Evolutionary conservation across 768 basidiomycete genomes (phyloP).

Genomic region (Russula dissimulans): DNA sequence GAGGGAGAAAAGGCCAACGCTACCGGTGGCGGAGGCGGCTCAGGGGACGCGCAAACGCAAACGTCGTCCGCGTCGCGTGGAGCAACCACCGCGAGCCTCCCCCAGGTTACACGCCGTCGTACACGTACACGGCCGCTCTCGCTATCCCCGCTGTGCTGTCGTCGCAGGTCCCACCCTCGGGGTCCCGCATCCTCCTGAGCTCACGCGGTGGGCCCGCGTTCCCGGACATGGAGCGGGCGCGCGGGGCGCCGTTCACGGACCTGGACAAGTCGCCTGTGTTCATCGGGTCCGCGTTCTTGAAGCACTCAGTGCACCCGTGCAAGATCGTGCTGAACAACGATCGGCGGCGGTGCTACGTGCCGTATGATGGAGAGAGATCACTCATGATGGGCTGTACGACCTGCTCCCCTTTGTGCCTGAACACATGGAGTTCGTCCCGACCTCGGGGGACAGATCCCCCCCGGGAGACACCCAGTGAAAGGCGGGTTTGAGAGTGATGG

Average conservation of each 20-base stretch:
- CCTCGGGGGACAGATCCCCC: constrained; percentile 53
- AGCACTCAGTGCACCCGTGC: constrained; percentile 66
- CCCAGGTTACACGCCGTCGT: constrained; percentile 12
- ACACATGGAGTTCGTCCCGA: constrained; percentile 68
- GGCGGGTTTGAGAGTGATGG: constrained; percentile 72
- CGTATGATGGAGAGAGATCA: constrained; percentile 52
- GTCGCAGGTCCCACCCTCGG: constrained; percentile 44
- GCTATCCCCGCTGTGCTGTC: not conserved
- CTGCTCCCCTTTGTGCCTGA: constrained; percentile 57
- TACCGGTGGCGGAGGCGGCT: not conserved
- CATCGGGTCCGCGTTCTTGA: constrained; percentile 65
- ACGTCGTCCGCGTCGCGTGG: not conserved
- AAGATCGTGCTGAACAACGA: constrained; percentile 50
- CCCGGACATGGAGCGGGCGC: constrained; percentile 35
- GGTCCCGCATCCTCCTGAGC: constrained; percentile 52
- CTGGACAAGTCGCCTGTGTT: constrained; percentile 49
- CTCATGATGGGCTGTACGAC: constrained; percentile 61
- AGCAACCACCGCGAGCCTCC: constrained; percentile 1
- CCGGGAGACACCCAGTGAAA: constrained; percentile 49
- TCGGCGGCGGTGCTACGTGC: constrained; percentile 39
- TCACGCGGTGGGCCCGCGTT: constrained; percentile 31
- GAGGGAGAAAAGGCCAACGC: not conserved
- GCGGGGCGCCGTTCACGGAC: constrained; percentile 47
- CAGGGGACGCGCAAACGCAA: not conserved
- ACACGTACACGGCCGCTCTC: not conserved